Evolutionary conservation across 163 green algal species (phyloP).

Genomic region (Smithsoniella earleae): DNA sequence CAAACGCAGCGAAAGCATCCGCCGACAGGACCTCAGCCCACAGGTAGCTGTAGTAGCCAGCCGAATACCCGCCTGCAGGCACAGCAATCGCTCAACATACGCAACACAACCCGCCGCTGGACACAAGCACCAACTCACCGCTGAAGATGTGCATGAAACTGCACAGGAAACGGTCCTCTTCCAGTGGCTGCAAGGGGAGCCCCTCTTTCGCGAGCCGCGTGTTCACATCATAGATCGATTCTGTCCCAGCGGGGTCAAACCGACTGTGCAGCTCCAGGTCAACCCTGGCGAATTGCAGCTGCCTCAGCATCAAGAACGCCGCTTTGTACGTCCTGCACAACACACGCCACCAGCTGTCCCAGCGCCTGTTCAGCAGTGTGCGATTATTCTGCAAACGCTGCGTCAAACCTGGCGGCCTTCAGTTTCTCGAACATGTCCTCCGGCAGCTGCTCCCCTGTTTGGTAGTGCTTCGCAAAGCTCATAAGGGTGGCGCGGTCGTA

Average conservation of each 20-base stretch:
- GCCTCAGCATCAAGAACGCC: constrained; percentile 62
- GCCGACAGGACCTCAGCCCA: constrained; percentile 87
- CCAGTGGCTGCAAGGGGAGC: constrained; percentile 67
- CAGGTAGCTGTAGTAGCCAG: constrained; percentile 82
- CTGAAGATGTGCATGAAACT: constrained; percentile 95
- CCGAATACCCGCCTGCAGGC: constrained; percentile 52
- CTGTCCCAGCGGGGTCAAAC: constrained; percentile 42
- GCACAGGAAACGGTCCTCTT: constrained; percentile 91
- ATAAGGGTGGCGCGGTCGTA: constrained; percentile 75
- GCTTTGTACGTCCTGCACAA: constrained; percentile 45
- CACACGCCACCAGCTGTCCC: constrained; percentile 42
- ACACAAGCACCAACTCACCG: constrained; percentile 34
- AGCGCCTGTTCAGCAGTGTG: too few relatives aligned
- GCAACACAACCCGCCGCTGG: neutral
- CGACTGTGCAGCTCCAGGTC: constrained; percentile 86
- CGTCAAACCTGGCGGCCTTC: constrained; percentile 47
- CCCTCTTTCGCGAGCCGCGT: constrained; percentile 41
- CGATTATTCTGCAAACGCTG: too few relatives aligned
- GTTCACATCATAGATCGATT: constrained; percentile 64
- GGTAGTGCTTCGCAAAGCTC: constrained; percentile 82
- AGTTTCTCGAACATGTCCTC: constrained; percentile 83
- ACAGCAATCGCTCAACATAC: neutral
- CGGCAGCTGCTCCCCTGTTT: constrained; percentile 73
- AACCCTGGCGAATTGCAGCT: constrained; percentile 75
- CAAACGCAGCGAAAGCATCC: constrained; percentile 92